Conservation (phyloP, 352 stramenopile genomes). For the Pythium diclinum region DNA sequence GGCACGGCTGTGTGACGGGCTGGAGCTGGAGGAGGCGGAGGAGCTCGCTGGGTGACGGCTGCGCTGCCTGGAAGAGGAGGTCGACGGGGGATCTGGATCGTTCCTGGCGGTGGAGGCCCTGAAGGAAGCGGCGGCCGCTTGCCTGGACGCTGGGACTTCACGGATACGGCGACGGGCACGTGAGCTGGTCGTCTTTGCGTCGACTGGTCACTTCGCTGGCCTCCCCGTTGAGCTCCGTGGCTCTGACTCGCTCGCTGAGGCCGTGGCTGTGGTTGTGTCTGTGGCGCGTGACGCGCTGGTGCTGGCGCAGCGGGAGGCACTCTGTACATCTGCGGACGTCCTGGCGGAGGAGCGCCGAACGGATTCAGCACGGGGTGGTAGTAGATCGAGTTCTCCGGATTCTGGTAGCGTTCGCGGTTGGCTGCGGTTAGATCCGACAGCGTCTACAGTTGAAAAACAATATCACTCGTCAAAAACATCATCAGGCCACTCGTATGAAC, state of each 20-base stretch:
- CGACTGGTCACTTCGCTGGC: neutral
- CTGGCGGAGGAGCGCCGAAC: conserved; percentile 65
- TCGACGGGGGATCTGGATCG: conserved; percentile 55
- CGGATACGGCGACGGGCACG: neutral
- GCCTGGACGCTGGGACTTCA: conserved; percentile 34
- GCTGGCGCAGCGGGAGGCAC: conserved; percentile 28
- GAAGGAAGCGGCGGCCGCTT: conserved; percentile 60
- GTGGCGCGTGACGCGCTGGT: conserved; percentile 12
- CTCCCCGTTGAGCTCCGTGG: neutral
- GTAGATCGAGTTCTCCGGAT: conserved; percentile 79
- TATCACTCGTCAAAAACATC: neutral
- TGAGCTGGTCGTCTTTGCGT: neutral
- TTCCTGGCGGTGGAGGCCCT: conserved; percentile 49
- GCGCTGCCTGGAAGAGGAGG: conserved; percentile 44
- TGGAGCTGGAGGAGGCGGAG: conserved; percentile 1
- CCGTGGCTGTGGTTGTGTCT: neutral
- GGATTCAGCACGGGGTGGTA: conserved; percentile 80
- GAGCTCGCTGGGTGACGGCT: conserved; percentile 16
- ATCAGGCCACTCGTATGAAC: too few relatives aligned
- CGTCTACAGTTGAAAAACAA: conserved; percentile 32
- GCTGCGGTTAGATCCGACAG: conserved; percentile 45
- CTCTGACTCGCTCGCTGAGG: neutral
- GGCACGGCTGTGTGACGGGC: neutral
- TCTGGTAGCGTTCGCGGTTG: conserved; percentile 68
- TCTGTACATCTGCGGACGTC: conserved; percentile 59